Evolutionary conservation across 352 stramenopile species (phyloP), one percentile per base, ranked within the genome.

Genomic region (Ophiocytium majus): DNA sequence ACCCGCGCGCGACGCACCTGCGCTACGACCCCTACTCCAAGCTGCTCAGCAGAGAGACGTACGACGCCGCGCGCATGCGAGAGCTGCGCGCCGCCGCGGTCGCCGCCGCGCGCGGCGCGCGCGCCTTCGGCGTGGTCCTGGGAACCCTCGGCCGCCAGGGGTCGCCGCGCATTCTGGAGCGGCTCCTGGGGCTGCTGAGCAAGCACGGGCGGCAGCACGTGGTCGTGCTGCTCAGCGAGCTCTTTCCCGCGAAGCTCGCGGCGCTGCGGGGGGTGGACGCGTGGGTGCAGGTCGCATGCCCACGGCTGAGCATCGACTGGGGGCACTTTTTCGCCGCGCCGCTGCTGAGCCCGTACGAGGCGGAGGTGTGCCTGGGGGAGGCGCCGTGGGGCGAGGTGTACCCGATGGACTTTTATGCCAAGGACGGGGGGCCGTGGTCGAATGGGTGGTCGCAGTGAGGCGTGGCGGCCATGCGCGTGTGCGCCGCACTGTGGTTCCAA

Each of bases 21-120:
- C 92, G 97, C 57, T 99, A 99, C 89, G 96, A 99, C 86, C 97
- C 97, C n/a, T 99, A 99, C 90, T 93, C 93, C 1, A 99, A 99
- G 90, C 89, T 95, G 57, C 5, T 5, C 43, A 14, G 43, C 43
- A 57, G 95, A 74, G 98, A 99, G 86, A 93, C 94, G 49, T 99
- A 99, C 89, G 95, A 99, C 86, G 92, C 97, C 32, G 91, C 91
- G 0, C 93, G 97, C 88, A 99, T 99, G 98, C 96, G 96, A 88
- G 75, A 84, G 36, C 92, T 98, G 35, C 93, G 98, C 80, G 81
- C 66, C 50, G n/a, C 83, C 37, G 89, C 86, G 5, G 89, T 91
- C 74, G 92, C 94, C 34, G 87, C 90, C 43, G 92, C 92, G 63
- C 92, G 92, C 50, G 90, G 87, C 0, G 94, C 95, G 0, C 93